Evolutionary conservation across 2,329 filamentous ascomycete species (phyloP), one percentile per base, ranked within the genome.

Genomic region (Penicillium brasilianum): DNA sequence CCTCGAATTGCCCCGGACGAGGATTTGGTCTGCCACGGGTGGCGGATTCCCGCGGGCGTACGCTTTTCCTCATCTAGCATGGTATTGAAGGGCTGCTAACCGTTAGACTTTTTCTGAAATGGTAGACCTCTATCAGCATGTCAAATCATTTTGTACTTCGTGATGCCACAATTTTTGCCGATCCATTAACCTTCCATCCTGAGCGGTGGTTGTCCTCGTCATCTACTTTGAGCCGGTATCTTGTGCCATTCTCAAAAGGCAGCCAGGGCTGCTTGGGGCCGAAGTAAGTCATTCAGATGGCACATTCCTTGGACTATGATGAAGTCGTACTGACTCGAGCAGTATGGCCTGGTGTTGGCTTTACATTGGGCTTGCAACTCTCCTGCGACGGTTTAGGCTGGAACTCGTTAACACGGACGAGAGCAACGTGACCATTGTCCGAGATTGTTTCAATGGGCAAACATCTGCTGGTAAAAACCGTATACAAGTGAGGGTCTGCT

Each of bases 361-460:
- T 2, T 50, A 50, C 13, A 14, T 50, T 14, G 48, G 48, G 11
- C 28, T 50, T 18, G 48, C 28, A 14, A 50, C 48, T 34, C 10
- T 50, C 32, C 10, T 50, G n/a, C 30, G 48, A 10, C 48, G 48
- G 18, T 50, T 50, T 16, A 20, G 11, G 11, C 14, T 50, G 48
- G 18, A 32, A 20, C 48, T 50, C n/a, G 48, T 50, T 14, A 28
- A 34, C 10, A 50, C 48, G 9, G 48, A 50, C 5, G 30, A 50
- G 11, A 50, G 30, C 5, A 50, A 50, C 16, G 30, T 50, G 28
- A 50, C 30, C 2, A 50, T 50, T 18, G 48, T 34, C n/a, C 48
- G 48, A 9, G 48, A 50, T 25, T 50, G 48, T 50, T 50, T 50
- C 28, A 50, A 50, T 50, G 48, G 48, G n/a, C 48, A 50, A 32